Evolutionary conservation across 2,329 filamentous ascomycete species (phyloP).

Genomic region (Apiospora aurea): DNA sequence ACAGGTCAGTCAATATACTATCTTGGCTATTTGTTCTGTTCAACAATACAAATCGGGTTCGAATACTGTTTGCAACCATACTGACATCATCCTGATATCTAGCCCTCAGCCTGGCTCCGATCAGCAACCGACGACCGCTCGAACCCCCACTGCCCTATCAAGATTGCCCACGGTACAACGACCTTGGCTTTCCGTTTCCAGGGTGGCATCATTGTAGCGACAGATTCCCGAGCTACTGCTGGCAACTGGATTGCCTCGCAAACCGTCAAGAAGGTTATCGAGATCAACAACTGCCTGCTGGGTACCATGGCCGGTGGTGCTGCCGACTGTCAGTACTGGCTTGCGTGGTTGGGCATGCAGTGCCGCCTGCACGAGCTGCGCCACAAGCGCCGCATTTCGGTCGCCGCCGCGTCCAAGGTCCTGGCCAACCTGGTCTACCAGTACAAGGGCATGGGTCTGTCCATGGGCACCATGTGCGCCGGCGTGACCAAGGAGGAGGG

Average conservation of each 20-base stretch:
- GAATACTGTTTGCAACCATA: background rate
- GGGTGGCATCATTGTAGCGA: conserved; percentile 97
- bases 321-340: conserved; percentile 99
- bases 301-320: conserved; percentile 99
- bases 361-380: conserved; percentile 98
- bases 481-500: conserved; percentile 96
- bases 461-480: conserved; percentile 99
- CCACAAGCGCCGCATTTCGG: conserved; percentile 98
- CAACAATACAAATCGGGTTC: background rate
- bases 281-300: conserved; percentile 93
- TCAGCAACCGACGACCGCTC: conserved; percentile 96
- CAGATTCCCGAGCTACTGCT: conserved; percentile 94
- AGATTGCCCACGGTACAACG: conserved; percentile 98
- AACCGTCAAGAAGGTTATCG: conserved; percentile 99
- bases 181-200: conserved; percentile 98
- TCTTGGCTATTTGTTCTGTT: conserved; percentile 28
- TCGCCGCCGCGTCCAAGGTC: conserved; percentile 97
- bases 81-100: conserved; percentile 27
- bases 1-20: conserved; percentile 65
- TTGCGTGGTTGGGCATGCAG: conserved; percentile 98
- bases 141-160: conserved; percentile 97
- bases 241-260: conserved; percentile 99
- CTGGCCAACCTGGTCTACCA: conserved; percentile 97
- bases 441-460: conserved; percentile 98
- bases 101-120: conserved; percentile 94